A percentile compares a stretch with the other conserved stretches of the same genome.
phyloP scores from a whole-genome alignment of 345 rosid species.

The Nasturtium officinale region DNA sequence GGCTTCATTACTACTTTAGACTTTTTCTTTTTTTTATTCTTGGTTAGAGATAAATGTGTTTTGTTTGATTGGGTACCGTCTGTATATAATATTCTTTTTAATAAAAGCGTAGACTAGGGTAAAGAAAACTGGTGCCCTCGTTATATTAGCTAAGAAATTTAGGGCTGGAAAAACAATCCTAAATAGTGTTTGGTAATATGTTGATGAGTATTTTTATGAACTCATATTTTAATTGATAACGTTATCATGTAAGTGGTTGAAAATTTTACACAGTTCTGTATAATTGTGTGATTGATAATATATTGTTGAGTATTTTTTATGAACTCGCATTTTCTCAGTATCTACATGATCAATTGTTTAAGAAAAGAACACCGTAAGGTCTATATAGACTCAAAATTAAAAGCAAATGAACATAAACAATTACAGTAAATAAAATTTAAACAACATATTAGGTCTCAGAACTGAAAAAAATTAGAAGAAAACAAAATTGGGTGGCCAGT shows the following conservation, averaged over 20 bases:
- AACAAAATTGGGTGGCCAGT: conserved; percentile 3
- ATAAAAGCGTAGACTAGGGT: not conserved
- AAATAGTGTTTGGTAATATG: too few species aligned
- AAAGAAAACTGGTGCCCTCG: conserved; percentile 5
- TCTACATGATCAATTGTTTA: not conserved
- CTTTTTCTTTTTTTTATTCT: not conserved
- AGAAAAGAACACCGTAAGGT: not conserved
- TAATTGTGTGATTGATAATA: not conserved
- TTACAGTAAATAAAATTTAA: not conserved
- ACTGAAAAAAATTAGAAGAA: not conserved
- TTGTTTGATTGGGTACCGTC: conserved; percentile 7
- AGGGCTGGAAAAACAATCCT: not conserved
- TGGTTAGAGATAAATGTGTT: not conserved
- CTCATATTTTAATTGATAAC: not conserved
- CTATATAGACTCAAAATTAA: not conserved
- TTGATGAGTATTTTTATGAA: too few species aligned
- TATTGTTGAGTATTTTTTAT: not conserved
- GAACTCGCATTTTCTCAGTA: not conserved
- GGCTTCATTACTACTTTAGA: conserved; percentile 8
- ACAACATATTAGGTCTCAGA: not conserved
- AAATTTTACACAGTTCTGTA: not conserved
- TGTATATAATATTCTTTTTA: not conserved
- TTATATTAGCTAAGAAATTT: not conserved
- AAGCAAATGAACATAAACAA: too few species aligned
- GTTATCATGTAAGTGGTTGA: not conserved